These are phyloP conservation scores for Cerrena zonata DNA, from an alignment of 1,284 basidiomycete species.

Conservation along the genomic window DNA sequence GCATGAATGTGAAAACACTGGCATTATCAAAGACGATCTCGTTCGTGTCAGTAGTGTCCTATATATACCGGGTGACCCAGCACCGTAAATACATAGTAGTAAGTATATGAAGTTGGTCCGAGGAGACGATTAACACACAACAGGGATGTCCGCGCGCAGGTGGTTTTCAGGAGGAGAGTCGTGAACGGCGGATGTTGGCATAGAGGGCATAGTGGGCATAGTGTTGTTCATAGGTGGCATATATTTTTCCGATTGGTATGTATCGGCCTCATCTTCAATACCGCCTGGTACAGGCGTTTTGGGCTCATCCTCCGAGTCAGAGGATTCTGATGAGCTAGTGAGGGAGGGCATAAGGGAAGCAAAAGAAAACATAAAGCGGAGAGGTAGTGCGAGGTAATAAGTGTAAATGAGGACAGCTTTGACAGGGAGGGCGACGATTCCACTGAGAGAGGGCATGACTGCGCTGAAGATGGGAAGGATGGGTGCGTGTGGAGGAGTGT, in stretches of 20 bases:
- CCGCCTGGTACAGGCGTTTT: slow-evolving; percentile 8
- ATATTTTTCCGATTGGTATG: slow-evolving; percentile 6
- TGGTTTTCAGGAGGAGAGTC: slow-evolving; percentile 13
- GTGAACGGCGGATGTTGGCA: background rate
- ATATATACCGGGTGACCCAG: slow-evolving; percentile 38
- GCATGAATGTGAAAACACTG: background rate
- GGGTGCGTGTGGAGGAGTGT: background rate
- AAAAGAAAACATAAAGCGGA: slow-evolving; percentile 29
- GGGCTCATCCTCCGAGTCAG: slow-evolving; percentile 10
- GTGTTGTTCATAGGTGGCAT: slow-evolving; percentile 10
- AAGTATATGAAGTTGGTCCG: slow-evolving; percentile 37
- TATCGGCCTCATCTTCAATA: slow-evolving; percentile 7
- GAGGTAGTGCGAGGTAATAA: slow-evolving; percentile 19
- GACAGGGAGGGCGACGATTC: slow-evolving; percentile 23
- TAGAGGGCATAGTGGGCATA: slow-evolving; percentile 2
- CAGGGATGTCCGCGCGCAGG: slow-evolving; percentile 29
- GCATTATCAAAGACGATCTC: background rate
- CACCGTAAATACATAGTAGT: slow-evolving; percentile 34
- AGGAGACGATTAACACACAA: slow-evolving; percentile 46
- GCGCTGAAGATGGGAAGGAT: slow-evolving; percentile 11
- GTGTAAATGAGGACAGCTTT: slow-evolving; percentile 27
- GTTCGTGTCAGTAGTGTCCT: slow-evolving; percentile 31
- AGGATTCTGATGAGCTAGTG: slow-evolving; percentile 3
- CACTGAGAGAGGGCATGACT: slow-evolving; percentile 19
- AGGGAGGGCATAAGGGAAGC: slow-evolving; percentile 17